phyloP scores from a whole-genome alignment of 352 stramenopile species.

The Pythium guiyangense region DNA sequence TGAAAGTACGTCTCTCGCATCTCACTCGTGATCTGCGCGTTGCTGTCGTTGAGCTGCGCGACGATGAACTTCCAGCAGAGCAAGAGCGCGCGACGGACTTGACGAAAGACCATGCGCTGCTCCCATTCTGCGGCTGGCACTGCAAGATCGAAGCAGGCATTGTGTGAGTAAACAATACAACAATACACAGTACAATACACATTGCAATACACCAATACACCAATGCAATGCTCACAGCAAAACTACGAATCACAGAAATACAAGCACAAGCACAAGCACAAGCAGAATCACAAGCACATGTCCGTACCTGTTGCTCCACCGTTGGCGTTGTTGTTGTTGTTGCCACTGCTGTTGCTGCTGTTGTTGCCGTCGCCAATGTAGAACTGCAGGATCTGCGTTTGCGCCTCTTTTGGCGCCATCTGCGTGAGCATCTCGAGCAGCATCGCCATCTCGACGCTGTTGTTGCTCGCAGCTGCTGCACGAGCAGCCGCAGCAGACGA shows the following conservation, averaged over 20 bases:
- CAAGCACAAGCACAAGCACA: too few species aligned
- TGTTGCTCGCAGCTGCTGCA: constrained; percentile 5
- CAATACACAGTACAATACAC: too few species aligned
- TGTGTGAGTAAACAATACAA: too few species aligned
- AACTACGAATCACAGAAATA: too few species aligned
- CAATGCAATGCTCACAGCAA: too few species aligned
- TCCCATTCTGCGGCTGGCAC: constrained; percentile 26
- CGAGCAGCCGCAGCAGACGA: neutral
- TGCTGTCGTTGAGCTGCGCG: constrained; percentile 56
- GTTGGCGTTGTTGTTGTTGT: constrained; percentile 9
- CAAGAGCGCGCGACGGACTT: too few species aligned
- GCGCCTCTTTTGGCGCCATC: constrained; percentile 53
- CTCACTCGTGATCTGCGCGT: constrained; percentile 22
- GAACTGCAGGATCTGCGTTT: constrained; percentile 47
- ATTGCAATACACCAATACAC: too few species aligned
- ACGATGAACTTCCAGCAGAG: too few species aligned
- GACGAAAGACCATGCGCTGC: constrained; percentile 40
- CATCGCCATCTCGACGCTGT: constrained; percentile 18
- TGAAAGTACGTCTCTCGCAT: constrained; percentile 55
- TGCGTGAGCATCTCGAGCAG: constrained; percentile 46
- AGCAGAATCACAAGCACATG: too few species aligned
- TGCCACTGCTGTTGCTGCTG: too few species aligned
- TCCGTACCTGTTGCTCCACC: constrained; percentile 14
- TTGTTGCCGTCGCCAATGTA: constrained; percentile 27
- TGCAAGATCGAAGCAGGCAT: neutral